phyloP scores from a whole-genome alignment of 495 filamentous ascomycete genomes.

The Daldinia childiae region DNA sequence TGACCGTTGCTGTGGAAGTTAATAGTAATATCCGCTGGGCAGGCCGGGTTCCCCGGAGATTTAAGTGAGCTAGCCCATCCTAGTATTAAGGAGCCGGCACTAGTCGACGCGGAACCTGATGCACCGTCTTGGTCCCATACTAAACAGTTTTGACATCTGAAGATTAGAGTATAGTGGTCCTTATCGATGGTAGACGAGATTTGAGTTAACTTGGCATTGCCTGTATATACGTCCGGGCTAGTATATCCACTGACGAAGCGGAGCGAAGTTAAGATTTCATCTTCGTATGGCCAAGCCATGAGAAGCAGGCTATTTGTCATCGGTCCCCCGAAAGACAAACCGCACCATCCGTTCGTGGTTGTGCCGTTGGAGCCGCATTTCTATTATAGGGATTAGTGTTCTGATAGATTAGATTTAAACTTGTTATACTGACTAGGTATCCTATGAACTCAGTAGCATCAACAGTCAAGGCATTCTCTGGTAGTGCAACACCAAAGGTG shows the following conservation, averaged over 20 bases:
- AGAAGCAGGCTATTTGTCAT: slow-evolving; percentile 69
- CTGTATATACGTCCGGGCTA: slow-evolving; percentile 65
- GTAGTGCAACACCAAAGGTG: slow-evolving; percentile 61
- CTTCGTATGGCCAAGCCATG: slow-evolving; percentile 63
- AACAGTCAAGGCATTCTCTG: slow-evolving; percentile 50
- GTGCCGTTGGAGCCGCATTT: slow-evolving; percentile 37
- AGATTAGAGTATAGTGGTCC: slow-evolving; percentile 65
- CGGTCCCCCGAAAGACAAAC: slow-evolving; percentile 63
- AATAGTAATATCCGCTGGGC: slow-evolving; percentile 48
- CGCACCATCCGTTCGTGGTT: slow-evolving; percentile 61
- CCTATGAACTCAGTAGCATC: slow-evolving; percentile 63
- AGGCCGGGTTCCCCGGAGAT: slow-evolving; percentile 45
- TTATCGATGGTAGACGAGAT: slow-evolving; percentile 66
- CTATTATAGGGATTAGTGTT: slow-evolving; percentile 27
- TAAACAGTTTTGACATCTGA: slow-evolving; percentile 70
- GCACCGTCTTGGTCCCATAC: slow-evolving; percentile 63
- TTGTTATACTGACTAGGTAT: slow-evolving; percentile 43
- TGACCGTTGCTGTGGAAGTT: slow-evolving; percentile 57
- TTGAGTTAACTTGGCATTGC: slow-evolving; percentile 65
- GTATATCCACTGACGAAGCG: slow-evolving; percentile 66
- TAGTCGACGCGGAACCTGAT: slow-evolving; percentile 52
- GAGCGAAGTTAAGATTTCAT: slow-evolving; percentile 63
- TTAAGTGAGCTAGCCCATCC: slow-evolving; percentile 58
- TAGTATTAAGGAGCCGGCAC: slow-evolving; percentile 49
- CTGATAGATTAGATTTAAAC: slow-evolving; percentile 13